These are phyloP conservation scores for Aspergillus sparsus DNA, from an alignment of 495 filamentous ascomycete species.

Conservation along the genomic window DNA sequence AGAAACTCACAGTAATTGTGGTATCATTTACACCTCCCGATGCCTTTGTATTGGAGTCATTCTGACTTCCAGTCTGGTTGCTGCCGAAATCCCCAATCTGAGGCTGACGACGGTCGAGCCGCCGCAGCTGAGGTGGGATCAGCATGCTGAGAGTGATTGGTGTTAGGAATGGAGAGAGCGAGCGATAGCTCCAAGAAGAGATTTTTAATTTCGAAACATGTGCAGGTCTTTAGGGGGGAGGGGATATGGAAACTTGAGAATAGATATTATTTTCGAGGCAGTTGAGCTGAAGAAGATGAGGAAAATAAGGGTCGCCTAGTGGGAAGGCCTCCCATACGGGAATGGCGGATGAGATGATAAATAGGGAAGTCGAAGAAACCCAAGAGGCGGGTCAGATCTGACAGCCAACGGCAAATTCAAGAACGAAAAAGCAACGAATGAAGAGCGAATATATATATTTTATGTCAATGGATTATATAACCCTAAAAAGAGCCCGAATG, in stretches of 20 bases:
- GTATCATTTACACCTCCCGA: constrained; percentile 14
- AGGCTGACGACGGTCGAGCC: constrained; percentile 24
- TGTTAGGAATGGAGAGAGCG: neutral
- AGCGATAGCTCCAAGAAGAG: constrained; percentile 18
- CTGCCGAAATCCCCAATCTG: neutral
- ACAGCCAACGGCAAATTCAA: neutral
- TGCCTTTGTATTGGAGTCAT: neutral
- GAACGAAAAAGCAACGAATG: neutral
- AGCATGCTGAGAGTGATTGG: constrained; percentile 25
- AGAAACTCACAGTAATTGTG: constrained; percentile 27
- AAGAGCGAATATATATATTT: neutral
- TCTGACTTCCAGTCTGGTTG: neutral
- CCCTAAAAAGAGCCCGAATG: too few species aligned
- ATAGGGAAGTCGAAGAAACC: constrained; percentile 12
- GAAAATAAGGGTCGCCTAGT: constrained; percentile 9
- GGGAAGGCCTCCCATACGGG: constrained; percentile 11
- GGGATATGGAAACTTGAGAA: neutral
- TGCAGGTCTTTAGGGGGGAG: constrained; percentile 6
- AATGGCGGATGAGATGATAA: constrained; percentile 17
- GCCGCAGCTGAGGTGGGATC: constrained; percentile 22
- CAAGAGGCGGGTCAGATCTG: neutral
- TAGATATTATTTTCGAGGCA: neutral
- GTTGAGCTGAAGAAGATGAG: neutral
- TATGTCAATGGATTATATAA: too few species aligned
- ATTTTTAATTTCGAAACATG: constrained; percentile 19